phyloP scores from a whole-genome alignment of 768 basidiomycete genomes.

The Gelatoporia subvermispora region DNA sequence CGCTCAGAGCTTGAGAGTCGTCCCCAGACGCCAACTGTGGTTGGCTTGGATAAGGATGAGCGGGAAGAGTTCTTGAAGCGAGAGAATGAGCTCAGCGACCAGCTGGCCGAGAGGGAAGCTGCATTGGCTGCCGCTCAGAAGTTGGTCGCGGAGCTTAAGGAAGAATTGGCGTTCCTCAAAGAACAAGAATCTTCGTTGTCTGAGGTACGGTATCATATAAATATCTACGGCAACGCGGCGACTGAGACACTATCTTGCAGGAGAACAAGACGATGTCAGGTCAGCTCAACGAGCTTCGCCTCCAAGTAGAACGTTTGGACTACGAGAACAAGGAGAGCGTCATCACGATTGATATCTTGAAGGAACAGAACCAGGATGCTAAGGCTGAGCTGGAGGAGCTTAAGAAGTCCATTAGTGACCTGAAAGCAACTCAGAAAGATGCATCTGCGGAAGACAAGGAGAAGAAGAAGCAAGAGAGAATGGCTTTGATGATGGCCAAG shows the following conservation, averaged over 20 bases:
- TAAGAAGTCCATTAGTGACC: slow-evolving; percentile 68
- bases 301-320: slow-evolving; percentile 87
- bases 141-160: slow-evolving; percentile 79
- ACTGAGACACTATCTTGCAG: slow-evolving; percentile 29
- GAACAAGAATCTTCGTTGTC: slow-evolving; percentile 81
- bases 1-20: slow-evolving; percentile 72
- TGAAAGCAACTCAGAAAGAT: slow-evolving; percentile 79
- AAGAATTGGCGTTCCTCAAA: slow-evolving; percentile 86
- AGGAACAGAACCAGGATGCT: slow-evolving; percentile 89
- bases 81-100: slow-evolving; percentile 95
- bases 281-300: slow-evolving; percentile 86
- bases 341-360: slow-evolving; percentile 91
- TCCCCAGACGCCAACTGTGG: slow-evolving; percentile 88
- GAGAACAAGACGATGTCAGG: slow-evolving; percentile 94
- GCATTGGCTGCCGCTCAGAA: slow-evolving; percentile 77
- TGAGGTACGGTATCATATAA: slow-evolving; percentile 44
- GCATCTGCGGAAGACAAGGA: slow-evolving; percentile 94
- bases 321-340: slow-evolving; percentile 94
- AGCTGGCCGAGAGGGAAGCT: slow-evolving; percentile 88
- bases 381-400: slow-evolving; percentile 88
- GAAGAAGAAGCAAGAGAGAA: slow-evolving; percentile 98
- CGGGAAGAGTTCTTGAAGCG: slow-evolving; percentile 93
- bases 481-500: slow-evolving; percentile 99
- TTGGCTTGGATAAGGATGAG: slow-evolving; percentile 91
- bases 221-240: neutral